These are phyloP conservation scores for Leishmania lainsoni DNA, from an alignment of 208 protist genomes.

Conservation along the genomic window DNA sequence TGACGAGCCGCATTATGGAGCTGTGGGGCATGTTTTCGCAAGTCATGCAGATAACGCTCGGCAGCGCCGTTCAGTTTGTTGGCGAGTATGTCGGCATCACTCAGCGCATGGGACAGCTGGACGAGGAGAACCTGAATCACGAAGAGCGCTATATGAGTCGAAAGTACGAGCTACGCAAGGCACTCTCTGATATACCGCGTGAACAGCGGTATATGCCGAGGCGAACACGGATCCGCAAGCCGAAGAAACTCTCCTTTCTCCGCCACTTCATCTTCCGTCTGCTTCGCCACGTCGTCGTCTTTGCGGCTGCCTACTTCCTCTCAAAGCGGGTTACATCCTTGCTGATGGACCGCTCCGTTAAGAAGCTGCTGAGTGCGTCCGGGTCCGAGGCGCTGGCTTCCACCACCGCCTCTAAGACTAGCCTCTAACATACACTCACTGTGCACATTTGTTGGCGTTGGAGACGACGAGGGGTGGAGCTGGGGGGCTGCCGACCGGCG, in stretches of 20 bases:
- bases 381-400: slow-evolving; percentile 5
- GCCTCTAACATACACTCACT: neutral
- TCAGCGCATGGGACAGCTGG: slow-evolving; percentile 53
- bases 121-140: slow-evolving; percentile 55
- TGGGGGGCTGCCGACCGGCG: neutral
- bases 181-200: slow-evolving; percentile 40
- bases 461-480: neutral
- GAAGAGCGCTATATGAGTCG: slow-evolving; percentile 49
- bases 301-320: slow-evolving; percentile 43
- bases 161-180: slow-evolving; percentile 39
- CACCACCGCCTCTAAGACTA: slow-evolving; percentile 7
- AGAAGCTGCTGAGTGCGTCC: slow-evolving; percentile 18
- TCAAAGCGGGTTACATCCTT: slow-evolving; percentile 33
- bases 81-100: slow-evolving; percentile 83
- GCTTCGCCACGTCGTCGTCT: slow-evolving; percentile 41
- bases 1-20: slow-evolving; percentile 84
- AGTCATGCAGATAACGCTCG: slow-evolving; percentile 85
- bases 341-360: slow-evolving; percentile 17
- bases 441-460: neutral
- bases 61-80: slow-evolving; percentile 81
- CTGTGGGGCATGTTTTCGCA: slow-evolving; percentile 87
- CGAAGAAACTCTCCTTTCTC: slow-evolving; percentile 32
- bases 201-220: slow-evolving; percentile 39
- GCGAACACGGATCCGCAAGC: slow-evolving; percentile 11
- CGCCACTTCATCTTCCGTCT: slow-evolving; percentile 37